Evolutionary conservation across 2,329 filamentous ascomycete genomes (phyloP), one percentile per base, ranked within the genome.

Genomic region (Pezicula radicicola): DNA sequence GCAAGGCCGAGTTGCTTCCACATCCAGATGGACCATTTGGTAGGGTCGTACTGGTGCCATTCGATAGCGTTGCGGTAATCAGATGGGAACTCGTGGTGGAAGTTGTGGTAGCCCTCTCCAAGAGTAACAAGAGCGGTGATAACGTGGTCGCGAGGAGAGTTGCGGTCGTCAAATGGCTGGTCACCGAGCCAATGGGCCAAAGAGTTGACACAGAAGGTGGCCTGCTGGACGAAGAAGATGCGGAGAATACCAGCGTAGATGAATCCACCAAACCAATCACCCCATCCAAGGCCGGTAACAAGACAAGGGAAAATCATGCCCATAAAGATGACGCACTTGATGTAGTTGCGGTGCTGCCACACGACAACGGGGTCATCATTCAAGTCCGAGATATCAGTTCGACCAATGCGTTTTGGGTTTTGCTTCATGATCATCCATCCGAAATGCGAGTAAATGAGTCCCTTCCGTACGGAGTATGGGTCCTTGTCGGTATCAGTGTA

Each of bases 381-480:
- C 61, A 95, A 76, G 66, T 95, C 91, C 63, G 87, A 87, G 66
- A 95, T 94, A 63, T 95, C 90, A 70, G 89, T 92, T 56, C 90
- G 88, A 65, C 91, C 91, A 64, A 91, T 89, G 57, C 87, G 81
- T 80, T 93, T 93, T 59, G 89, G 89, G 76, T 95, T 93, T 76
- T 95, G 90, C 80, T 93, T 93, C 80, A 95, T 85, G 66, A 95
- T 73, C 89, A 95, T 94, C 90, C 90, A 95, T 64, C 90, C 90
- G 52, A 95, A 76, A 75, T 91, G 87, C 49, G 83, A 91, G 80
- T 92, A 93, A 61, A 91, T 73, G 46, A 94, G 80, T 61, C 90
- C 90, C 79, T 95, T 95, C 74, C 89, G 86, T 63, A 95, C 90
- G 21, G 88, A 92, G 78, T 95, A 95, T 46, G 90, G 91, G 62